Percentiles rank a stretch among this genome's conserved stretches.
Evolutionary conservation across 2,329 filamentous ascomycete species (phyloP).

Genomic region (Decorospora gaudefroyi): DNA sequence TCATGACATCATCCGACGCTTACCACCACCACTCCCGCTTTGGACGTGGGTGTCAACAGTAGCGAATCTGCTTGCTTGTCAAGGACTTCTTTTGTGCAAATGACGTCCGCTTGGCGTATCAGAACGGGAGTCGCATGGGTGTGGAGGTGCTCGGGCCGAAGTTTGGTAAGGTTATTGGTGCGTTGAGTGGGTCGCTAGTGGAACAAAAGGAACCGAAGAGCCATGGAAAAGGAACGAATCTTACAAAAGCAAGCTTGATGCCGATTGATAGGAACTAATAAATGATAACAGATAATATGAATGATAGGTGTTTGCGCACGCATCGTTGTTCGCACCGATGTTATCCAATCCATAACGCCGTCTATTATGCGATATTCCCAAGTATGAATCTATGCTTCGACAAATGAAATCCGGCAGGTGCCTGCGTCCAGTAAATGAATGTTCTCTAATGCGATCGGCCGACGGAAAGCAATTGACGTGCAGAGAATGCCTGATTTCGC

Average conservation of each 20-base stretch:
- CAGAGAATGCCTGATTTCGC: neutral
- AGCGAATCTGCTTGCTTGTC: constrained; percentile 1
- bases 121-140: constrained; percentile 7
- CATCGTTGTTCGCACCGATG: constrained; percentile 6
- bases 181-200: neutral
- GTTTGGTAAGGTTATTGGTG: neutral
- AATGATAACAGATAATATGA: constrained; percentile 5
- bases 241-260: constrained; percentile 1
- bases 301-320: constrained; percentile 1
- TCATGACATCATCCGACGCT: constrained; percentile 23
- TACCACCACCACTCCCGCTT: constrained; percentile 2
- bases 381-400: neutral
- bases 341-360: constrained; percentile 16
- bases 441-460: constrained; percentile 1
- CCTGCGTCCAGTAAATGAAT: constrained; percentile 3
- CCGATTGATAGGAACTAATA: neutral
- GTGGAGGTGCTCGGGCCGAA: constrained; percentile 9
- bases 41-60: constrained; percentile 3
- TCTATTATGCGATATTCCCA: constrained; percentile 13
- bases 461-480: neutral
- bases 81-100: constrained; percentile 11
- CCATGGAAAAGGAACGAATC: constrained; percentile 1
- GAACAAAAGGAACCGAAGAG: constrained; percentile 1
- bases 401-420: constrained; percentile 15
- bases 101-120: constrained; percentile 11